Percentiles rank a stretch among this genome's conserved stretches.
Conservation (phyloP, 2,329 filamentous ascomycete species). For the Microcera coccophila region DNA sequence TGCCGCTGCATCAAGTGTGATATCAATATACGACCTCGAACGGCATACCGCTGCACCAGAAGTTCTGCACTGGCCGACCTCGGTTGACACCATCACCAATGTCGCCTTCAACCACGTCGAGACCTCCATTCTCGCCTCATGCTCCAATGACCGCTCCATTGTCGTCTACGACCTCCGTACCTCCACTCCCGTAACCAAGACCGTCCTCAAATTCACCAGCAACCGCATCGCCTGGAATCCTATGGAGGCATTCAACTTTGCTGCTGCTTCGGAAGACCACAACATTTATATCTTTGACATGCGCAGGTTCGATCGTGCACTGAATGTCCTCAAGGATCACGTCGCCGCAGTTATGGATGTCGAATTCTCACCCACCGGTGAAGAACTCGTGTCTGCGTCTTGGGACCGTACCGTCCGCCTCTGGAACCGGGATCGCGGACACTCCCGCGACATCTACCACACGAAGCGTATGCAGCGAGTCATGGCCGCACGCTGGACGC, state of each 20-base stretch:
- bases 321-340: slow-evolving; percentile 88
- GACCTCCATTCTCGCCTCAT: slow-evolving; percentile 83
- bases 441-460: slow-evolving; percentile 91
- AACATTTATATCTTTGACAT: slow-evolving; percentile 88
- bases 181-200: slow-evolving; percentile 74
- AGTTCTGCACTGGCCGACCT: slow-evolving; percentile 80
- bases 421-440: slow-evolving; percentile 75
- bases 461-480: slow-evolving; percentile 98
- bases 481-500: slow-evolving; percentile 78
- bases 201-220: slow-evolving; percentile 74
- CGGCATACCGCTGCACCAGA: slow-evolving; percentile 77
- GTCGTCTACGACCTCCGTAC: slow-evolving; percentile 92
- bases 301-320: slow-evolving; percentile 78
- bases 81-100: slow-evolving; percentile 83
- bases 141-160: slow-evolving; percentile 78
- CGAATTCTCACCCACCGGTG: slow-evolving; percentile 89
- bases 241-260: slow-evolving; percentile 95
- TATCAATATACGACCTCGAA: slow-evolving; percentile 85
- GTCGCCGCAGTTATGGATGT: slow-evolving; percentile 93
- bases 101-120: slow-evolving; percentile 92
- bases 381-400: slow-evolving; percentile 85
- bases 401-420: slow-evolving; percentile 83
- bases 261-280: slow-evolving; percentile 90
- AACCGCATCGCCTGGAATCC: slow-evolving; percentile 92
- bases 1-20: slow-evolving; percentile 70